A percentile compares a stretch with the other conserved stretches of the same genome.
Conservation (phyloP, 768 basidiomycete species). For the Calocera cornea region DNA sequence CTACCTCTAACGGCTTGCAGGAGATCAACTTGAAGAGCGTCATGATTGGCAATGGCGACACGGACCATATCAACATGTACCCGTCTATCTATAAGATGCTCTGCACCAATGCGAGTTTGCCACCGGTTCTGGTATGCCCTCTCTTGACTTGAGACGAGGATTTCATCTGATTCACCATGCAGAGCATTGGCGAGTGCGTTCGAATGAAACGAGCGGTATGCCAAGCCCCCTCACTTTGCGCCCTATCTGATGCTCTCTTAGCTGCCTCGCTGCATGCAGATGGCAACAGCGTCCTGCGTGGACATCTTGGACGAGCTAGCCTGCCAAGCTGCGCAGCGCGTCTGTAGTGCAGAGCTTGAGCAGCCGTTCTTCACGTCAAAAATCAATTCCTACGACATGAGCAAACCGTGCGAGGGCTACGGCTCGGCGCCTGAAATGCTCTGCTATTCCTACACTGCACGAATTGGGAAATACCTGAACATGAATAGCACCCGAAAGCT, state of each 20-base stretch:
- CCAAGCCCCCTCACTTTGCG: background rate
- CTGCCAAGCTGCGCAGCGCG: slow-evolving; percentile 49
- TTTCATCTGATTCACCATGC: no score
- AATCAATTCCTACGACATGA: slow-evolving; percentile 55
- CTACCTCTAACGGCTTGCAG: slow-evolving; percentile 36
- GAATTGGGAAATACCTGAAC: slow-evolving; percentile 49
- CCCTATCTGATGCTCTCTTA: slow-evolving; percentile 16
- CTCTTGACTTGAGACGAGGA: slow-evolving; percentile 17
- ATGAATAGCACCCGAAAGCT: slow-evolving; percentile 36
- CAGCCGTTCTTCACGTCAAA: slow-evolving; percentile 29
- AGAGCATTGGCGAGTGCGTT: background rate
- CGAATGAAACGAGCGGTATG: background rate
- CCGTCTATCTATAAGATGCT: slow-evolving; percentile 39
- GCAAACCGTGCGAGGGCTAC: slow-evolving; percentile 33
- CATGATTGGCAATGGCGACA: slow-evolving; percentile 50
- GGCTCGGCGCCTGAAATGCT: slow-evolving; percentile 15
- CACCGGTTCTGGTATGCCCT: slow-evolving; percentile 37
- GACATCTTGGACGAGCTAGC: slow-evolving; percentile 51
- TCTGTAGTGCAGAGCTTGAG: slow-evolving; percentile 48
- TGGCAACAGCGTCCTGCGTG: slow-evolving; percentile 44
- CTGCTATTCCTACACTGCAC: slow-evolving; percentile 44
- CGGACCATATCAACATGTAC: slow-evolving; percentile 20
- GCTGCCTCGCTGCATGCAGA: slow-evolving; percentile 54
- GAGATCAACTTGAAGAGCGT: slow-evolving; percentile 53
- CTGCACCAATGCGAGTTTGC: slow-evolving; percentile 39